Conservation (phyloP, 2,329 filamentous ascomycete genomes). For the Trichoderma simmonsii region DNA sequence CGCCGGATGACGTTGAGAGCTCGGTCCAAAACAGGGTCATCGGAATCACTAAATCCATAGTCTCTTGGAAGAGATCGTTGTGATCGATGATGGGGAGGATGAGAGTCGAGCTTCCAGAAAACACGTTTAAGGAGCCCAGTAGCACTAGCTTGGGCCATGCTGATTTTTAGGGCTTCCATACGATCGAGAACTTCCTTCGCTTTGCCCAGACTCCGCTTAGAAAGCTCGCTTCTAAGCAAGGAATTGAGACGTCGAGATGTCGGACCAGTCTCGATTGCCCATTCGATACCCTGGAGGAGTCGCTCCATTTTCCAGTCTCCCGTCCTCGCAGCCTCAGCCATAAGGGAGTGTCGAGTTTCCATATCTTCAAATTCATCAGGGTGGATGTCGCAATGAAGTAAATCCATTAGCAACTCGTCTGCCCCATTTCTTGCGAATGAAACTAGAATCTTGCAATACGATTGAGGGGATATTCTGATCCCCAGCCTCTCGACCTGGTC, state of each 20-base stretch:
- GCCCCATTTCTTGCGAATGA: slow-evolving; percentile 59
- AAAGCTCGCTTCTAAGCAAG: slow-evolving; percentile 22
- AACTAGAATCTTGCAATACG: slow-evolving; percentile 64
- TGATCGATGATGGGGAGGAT: slow-evolving; percentile 22
- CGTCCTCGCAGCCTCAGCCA: slow-evolving; percentile 30
- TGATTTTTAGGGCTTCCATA: slow-evolving; percentile 32
- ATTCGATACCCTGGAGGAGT: slow-evolving; percentile 44
- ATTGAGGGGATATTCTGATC: slow-evolving; percentile 59
- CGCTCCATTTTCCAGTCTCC: slow-evolving; percentile 41
- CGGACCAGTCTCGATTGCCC: slow-evolving; percentile 22
- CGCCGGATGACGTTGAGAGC: slow-evolving; percentile 31
- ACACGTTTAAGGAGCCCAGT: slow-evolving; percentile 26
- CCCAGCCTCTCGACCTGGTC: slow-evolving; percentile 57
- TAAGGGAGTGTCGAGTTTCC: slow-evolving; percentile 39
- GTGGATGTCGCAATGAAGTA: slow-evolving; percentile 51
- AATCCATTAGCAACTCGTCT: slow-evolving; percentile 43
- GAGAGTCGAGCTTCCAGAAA: slow-evolving; percentile 30
- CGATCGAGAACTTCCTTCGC: slow-evolving; percentile 31
- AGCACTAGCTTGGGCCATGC: slow-evolving; percentile 30
- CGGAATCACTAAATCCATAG: not conserved
- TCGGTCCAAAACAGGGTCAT: slow-evolving; percentile 28
- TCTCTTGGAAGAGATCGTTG: not conserved
- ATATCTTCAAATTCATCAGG: slow-evolving; percentile 54
- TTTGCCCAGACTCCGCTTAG: slow-evolving; percentile 22
- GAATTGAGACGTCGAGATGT: slow-evolving; percentile 28